Evolutionary conservation across 2,329 filamentous ascomycete species (phyloP).

Genomic region (Trichoderma pleuroti): DNA sequence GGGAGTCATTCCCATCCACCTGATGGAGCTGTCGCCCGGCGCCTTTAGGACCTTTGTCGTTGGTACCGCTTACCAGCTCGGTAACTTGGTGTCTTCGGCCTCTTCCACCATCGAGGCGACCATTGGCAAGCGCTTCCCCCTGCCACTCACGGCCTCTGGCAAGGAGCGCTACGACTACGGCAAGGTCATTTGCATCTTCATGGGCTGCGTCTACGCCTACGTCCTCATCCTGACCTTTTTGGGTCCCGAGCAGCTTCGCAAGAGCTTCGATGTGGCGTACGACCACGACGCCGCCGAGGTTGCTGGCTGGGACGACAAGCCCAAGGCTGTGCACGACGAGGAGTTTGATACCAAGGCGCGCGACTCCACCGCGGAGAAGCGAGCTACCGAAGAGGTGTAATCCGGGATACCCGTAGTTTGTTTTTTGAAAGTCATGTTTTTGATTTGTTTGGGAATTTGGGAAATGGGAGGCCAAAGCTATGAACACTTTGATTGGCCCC

Average conservation of each 20-base stretch:
- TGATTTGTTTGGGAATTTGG: background rate
- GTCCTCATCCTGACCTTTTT: conserved; percentile 60
- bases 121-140: conserved; percentile 70
- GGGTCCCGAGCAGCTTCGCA: conserved; percentile 54
- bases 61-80: conserved; percentile 71
- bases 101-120: conserved; percentile 73
- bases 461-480: background rate
- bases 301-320: conserved; percentile 37
- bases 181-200: conserved; percentile 85
- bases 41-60: conserved; percentile 72
- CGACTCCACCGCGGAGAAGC: conserved; percentile 10
- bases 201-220: conserved; percentile 73
- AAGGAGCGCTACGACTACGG: conserved; percentile 67
- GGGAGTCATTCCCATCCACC: conserved; percentile 72
- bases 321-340: conserved; percentile 5
- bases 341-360: conserved; percentile 8
- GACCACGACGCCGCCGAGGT: conserved; percentile 46
- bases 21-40: conserved; percentile 73
- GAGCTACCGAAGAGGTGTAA: conserved; percentile 10
- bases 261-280: conserved; percentile 49
- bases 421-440: background rate
- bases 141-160: conserved; percentile 52
- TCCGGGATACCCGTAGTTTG: background rate
- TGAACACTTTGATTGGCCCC: background rate
- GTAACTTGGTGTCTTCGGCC: conserved; percentile 67